Percentiles rank a stretch among this genome's conserved stretches.
These are phyloP conservation scores for Citeromyces siamensis DNA, from an alignment of 1,139 yeast genomes.

Conservation along the genomic window DNA sequence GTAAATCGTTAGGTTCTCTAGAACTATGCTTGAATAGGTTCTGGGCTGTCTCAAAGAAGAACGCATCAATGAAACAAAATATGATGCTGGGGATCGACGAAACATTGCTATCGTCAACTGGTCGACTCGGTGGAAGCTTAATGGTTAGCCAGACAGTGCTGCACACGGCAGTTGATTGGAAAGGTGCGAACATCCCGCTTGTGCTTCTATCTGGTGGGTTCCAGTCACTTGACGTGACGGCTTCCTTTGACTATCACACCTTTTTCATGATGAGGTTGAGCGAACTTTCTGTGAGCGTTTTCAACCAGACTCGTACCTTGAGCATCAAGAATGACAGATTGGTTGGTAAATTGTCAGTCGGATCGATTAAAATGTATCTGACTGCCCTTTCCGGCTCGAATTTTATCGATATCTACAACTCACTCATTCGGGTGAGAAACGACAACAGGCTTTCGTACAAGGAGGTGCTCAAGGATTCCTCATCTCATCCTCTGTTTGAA, in stretches of 20 bases:
- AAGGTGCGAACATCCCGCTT: conserved; percentile 48
- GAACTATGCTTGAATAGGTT: conserved; percentile 39
- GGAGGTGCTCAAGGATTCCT: conserved; percentile 55
- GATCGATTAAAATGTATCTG: conserved; percentile 44
- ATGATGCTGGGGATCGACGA: conserved; percentile 47
- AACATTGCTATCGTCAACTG: conserved; percentile 45
- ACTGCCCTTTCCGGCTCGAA: conserved; percentile 85
- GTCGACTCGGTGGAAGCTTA: conserved; percentile 71
- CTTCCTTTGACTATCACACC: conserved; percentile 76
- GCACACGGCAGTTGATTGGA: conserved; percentile 60
- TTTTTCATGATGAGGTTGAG: conserved; percentile 52
- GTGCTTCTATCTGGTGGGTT: conserved; percentile 52
- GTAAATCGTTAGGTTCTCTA: conserved; percentile 69
- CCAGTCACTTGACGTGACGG: conserved; percentile 40
- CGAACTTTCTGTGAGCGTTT: conserved; percentile 41
- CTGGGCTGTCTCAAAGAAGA: conserved; percentile 64
- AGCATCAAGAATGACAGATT: conserved; percentile 21
- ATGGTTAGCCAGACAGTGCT: conserved; percentile 34
- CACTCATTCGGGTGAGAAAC: conserved; percentile 58
- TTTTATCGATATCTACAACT: conserved; percentile 62
- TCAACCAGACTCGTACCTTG: conserved; percentile 38
- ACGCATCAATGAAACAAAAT: conserved; percentile 62
- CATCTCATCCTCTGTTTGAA: conserved; percentile 7
- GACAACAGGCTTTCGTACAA: conserved; percentile 63
- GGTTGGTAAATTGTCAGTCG: conserved; percentile 39